phyloP scores from a whole-genome alignment of 2,329 filamentous ascomycete genomes.

The Fusarium anguioides region DNA sequence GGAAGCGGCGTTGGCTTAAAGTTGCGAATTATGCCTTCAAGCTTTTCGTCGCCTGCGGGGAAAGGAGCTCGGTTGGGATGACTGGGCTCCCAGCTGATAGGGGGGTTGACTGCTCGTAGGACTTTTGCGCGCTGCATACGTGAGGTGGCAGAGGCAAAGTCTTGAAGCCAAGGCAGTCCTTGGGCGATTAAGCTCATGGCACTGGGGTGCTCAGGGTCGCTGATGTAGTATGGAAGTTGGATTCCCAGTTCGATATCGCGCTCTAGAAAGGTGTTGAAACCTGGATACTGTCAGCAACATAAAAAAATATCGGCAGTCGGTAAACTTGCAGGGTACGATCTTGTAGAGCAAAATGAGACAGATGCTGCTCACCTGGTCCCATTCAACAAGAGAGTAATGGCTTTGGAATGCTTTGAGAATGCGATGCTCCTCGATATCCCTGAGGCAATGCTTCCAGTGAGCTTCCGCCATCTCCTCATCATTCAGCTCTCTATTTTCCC shows the following conservation, averaged over 20 bases:
- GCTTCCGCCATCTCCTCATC: not conserved
- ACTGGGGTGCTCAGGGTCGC: not conserved
- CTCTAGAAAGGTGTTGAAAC: conserved; percentile 17
- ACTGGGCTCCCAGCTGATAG: not conserved
- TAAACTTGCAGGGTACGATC: not conserved
- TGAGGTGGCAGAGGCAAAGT: conserved; percentile 1
- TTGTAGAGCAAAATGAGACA: not conserved
- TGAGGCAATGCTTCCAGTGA: not conserved
- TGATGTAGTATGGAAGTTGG: conserved; percentile 2
- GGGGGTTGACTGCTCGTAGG: not conserved
- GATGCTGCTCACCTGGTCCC: conserved; percentile 7
- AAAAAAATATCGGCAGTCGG: not conserved
- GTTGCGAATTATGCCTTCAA: not conserved
- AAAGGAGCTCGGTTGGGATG: not conserved
- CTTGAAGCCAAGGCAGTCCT: conserved; percentile 2
- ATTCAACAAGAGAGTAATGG: conserved; percentile 1
- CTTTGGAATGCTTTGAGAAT: not conserved
- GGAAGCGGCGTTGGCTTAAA: not conserved
- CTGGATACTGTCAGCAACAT: not conserved
- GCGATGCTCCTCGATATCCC: not conserved
- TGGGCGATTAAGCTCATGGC: not conserved
- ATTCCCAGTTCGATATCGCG: conserved; percentile 10
- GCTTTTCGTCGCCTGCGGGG: not conserved
- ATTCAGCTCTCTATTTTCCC: not conserved
- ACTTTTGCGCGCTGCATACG: not conserved